Base-by-base conservation (phyloP, 2,329 filamentous ascomycete genomes). In the Pyricularia sp. region DNA sequence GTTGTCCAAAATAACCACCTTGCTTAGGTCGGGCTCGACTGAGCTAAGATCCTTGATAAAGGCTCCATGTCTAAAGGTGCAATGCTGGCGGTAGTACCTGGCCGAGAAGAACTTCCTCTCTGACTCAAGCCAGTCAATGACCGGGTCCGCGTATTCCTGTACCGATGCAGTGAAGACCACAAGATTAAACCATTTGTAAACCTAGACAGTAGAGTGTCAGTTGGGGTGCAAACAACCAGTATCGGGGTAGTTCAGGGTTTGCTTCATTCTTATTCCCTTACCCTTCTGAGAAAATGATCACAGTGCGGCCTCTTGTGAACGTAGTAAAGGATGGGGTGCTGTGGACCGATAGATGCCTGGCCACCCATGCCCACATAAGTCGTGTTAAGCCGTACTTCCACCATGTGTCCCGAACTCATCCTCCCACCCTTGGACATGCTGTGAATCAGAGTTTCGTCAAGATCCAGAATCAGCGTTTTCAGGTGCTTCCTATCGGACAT, bases 1-100 rank as follows among this genome's bases (percentile, higher is more conserved):
- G 74, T 99, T 99, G 79, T 99, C 94, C 76, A 99, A 81, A 74
- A 99, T 99, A 89, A 97, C 96, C 67, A 99, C 94, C 77, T 92
- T 96, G 78, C 93, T 97, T 72, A 99, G 79, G 75, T 99, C 94
- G 22, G 94, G 93, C 81, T 99, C 94, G 57, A 99, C 92, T 65
- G 91, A 91, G 74, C 91, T 94, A 65, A 99, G 81, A 77, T 99
- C 94, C 76, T 99, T 99, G 81, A 99, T 97, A 73, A 97, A 99
- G 35, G 93, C 93, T 62, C 93, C 93, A 71, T 97, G 94, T 64
- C 94, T 85, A 73, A 91, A 92, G 26, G 94, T 97, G 80, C 94
- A 99, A 76, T 99, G 93, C 75, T 99, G 94, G 65, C 94, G 86
- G 77, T 99, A 99, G 78, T 94, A 97, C 69, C 94, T 83, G 55